These are phyloP conservation scores for Trichoderma orchidacearum DNA, from an alignment of 495 filamentous ascomycete species.

Conservation along the genomic window DNA sequence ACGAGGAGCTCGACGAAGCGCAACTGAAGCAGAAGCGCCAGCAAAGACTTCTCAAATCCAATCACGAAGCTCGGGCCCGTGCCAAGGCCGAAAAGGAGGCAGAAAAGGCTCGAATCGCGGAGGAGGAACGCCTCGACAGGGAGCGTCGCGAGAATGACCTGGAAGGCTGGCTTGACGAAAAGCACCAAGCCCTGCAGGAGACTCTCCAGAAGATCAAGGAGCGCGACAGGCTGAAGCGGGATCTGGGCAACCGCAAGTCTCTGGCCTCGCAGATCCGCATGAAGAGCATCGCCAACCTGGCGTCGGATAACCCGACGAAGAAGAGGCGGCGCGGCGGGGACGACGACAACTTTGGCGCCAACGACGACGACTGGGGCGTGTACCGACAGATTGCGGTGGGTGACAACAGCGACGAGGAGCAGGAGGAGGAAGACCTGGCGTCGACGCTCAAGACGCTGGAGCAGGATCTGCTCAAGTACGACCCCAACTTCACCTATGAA, in stretches of 20 bases:
- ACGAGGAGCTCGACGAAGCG: conserved; percentile 87
- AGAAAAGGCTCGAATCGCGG: conserved; percentile 69
- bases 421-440: conserved; percentile 78
- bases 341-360: conserved; percentile 92
- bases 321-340: conserved; percentile 62
- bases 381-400: conserved; percentile 84
- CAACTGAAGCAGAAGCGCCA: conserved; percentile 79
- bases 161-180: conserved; percentile 74
- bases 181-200: conserved; percentile 56
- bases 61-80: conserved; percentile 78
- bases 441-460: conserved; percentile 60
- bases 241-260: conserved; percentile 90
- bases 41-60: conserved; percentile 83
- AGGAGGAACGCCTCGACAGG: conserved; percentile 68
- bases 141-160: conserved; percentile 74
- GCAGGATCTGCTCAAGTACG: conserved; percentile 70
- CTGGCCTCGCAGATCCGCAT: conserved; percentile 91
- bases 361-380: conserved; percentile 95
- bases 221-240: conserved; percentile 76
- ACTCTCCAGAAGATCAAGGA: conserved; percentile 82
- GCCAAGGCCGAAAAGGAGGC: conserved; percentile 92
- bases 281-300: conserved; percentile 95
- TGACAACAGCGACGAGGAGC: conserved; percentile 49
- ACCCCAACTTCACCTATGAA: conserved; percentile 77
- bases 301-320: conserved; percentile 69